Percentiles rank a stretch among this genome's conserved stretches.
phyloP scores from a whole-genome alignment of 2,329 filamentous ascomycete species.

The Aciculosporium take region DNA sequence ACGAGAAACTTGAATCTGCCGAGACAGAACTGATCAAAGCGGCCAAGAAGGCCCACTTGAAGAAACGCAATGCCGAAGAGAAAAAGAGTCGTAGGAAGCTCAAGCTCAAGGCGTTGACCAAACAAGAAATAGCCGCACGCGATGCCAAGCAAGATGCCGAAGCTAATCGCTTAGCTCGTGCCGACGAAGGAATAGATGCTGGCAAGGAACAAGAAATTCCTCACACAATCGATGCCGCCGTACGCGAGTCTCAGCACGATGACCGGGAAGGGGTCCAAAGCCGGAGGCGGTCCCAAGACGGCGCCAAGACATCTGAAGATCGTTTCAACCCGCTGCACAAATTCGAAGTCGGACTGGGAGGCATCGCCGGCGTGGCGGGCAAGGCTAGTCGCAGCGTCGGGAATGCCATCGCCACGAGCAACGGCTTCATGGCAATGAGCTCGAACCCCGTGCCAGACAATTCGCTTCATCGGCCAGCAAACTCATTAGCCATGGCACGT shows the following conservation, averaged over 20 bases:
- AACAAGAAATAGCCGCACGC: constrained; percentile 33
- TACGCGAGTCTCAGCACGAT: constrained; percentile 24
- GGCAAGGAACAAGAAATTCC: constrained; percentile 40
- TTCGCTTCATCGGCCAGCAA: constrained; percentile 9
- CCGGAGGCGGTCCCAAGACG: neutral
- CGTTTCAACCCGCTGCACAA: constrained; percentile 25
- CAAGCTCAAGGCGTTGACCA: constrained; percentile 34
- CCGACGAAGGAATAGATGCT: constrained; percentile 32
- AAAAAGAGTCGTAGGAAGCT: constrained; percentile 46
- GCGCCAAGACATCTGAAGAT: constrained; percentile 4
- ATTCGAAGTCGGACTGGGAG: constrained; percentile 35
- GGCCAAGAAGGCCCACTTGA: constrained; percentile 67
- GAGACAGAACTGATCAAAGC: constrained; percentile 72
- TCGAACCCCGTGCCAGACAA: neutral
- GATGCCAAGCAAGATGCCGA: constrained; percentile 34
- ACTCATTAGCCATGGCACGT: constrained; percentile 20
- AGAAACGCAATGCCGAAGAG: constrained; percentile 47
- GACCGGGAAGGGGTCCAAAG: neutral
- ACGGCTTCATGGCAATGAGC: constrained; percentile 33
- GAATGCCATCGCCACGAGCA: constrained; percentile 37
- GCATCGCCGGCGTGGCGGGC: constrained; percentile 25
- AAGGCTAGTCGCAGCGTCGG: constrained; percentile 37
- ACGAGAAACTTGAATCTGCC: constrained; percentile 59
- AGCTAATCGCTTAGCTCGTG: constrained; percentile 36
- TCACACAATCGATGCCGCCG: constrained; percentile 32